Evolutionary conservation across 768 basidiomycete species (phyloP).

Genomic region (Arthromyces matolae): DNA sequence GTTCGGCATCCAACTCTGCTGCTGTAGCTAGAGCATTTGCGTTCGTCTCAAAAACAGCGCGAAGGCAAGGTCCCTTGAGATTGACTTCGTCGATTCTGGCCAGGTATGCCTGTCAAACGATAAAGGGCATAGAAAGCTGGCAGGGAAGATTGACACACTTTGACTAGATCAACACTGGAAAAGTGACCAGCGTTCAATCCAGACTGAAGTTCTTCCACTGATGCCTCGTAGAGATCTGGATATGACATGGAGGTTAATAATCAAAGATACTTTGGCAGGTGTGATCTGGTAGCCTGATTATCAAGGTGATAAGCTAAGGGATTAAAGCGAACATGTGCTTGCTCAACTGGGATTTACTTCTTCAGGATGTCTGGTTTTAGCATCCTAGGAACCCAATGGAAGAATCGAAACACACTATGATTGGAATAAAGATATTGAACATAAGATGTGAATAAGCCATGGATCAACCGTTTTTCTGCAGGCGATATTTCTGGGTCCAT

Average conservation of each 20-base stretch:
- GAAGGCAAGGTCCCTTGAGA: constrained; percentile 49
- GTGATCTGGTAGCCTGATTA: too few relatives aligned
- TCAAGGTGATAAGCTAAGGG: too few relatives aligned
- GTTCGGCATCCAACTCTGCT: constrained; percentile 43
- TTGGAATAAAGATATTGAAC: neutral
- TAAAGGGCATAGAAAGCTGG: neutral
- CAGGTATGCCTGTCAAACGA: constrained; percentile 54
- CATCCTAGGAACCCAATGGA: too few relatives aligned
- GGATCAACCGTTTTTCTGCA: constrained; percentile 11
- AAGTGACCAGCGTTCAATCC: constrained; percentile 50
- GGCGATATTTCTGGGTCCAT: constrained; percentile 53
- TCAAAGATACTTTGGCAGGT: too few relatives aligned
- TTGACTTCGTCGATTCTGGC: constrained; percentile 67
- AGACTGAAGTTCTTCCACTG: constrained; percentile 49
- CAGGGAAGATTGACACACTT: constrained; percentile 34
- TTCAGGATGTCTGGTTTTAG: too few relatives aligned
- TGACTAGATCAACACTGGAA: constrained; percentile 59
- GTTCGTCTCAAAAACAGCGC: constrained; percentile 59
- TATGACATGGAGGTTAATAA: too few relatives aligned
- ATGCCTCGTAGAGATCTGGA: constrained; percentile 61
- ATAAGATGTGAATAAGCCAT: too few relatives aligned
- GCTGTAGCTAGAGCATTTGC: constrained; percentile 50
- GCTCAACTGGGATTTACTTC: too few relatives aligned
- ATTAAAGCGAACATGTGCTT: too few relatives aligned
- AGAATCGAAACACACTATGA: too few relatives aligned